Percentiles rank a stretch among this genome's conserved stretches.
Evolutionary conservation across 441 rosid species (phyloP).

Genomic region (Omphalea diandra): DNA sequence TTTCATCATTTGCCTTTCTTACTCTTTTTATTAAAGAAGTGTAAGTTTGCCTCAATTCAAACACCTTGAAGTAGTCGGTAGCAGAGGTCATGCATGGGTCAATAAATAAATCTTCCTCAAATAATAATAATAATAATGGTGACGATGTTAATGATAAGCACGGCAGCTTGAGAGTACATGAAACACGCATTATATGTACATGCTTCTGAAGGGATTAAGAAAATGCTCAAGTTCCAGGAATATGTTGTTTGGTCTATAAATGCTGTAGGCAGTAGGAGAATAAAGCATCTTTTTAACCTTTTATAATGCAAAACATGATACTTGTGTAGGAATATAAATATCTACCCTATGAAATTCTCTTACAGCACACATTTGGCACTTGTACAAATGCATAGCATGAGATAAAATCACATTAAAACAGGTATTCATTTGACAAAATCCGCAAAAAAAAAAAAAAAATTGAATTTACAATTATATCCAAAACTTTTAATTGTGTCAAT

Average conservation of each 20-base stretch:
- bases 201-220: background rate
- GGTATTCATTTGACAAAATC: no score
- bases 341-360: background rate
- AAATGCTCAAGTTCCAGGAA: slow-evolving; percentile 6
- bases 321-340: background rate
- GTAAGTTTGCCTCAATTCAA: no score
- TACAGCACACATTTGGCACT: background rate
- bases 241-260: slow-evolving; percentile 10
- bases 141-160: no score
- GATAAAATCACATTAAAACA: no score
- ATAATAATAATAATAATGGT: background rate
- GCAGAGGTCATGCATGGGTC: background rate
- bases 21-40: no score
- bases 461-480: no score
- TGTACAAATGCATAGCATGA: slow-evolving; percentile 6
- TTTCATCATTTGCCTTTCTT: background rate
- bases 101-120: background rate
- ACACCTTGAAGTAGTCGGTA: background rate
- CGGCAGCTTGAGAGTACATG: background rate
- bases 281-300: slow-evolving; percentile 4
- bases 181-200: background rate
- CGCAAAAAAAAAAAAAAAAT: no score
- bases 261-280: background rate
- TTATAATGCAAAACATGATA: slow-evolving; percentile 1
- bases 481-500: no score